A percentile compares a stretch with the other conserved stretches of the same genome.
These are phyloP conservation scores for Trichoderma gamsii DNA, from an alignment of 495 filamentous ascomycete species.

Conservation along the genomic window DNA sequence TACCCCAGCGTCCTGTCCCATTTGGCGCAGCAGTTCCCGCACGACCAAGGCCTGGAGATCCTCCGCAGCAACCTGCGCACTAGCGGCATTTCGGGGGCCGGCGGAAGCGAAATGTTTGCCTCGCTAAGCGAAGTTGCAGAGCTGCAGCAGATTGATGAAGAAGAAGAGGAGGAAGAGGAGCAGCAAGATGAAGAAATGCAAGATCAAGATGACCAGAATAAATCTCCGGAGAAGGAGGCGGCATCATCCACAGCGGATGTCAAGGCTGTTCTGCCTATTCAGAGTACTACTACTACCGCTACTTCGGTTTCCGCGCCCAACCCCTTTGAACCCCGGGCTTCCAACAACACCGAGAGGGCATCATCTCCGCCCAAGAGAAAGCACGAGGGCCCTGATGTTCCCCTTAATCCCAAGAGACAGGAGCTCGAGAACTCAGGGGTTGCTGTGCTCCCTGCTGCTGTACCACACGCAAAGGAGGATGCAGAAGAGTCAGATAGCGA, in stretches of 20 bases:
- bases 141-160: conserved; percentile 44
- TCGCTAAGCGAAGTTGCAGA: conserved; percentile 45
- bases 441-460: not conserved
- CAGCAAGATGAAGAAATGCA: conserved; percentile 10
- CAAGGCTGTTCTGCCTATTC: not conserved
- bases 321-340: conserved; percentile 1
- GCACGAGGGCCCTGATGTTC: conserved; percentile 6
- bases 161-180: conserved; percentile 20
- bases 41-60: conserved; percentile 60
- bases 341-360: not conserved
- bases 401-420: conserved; percentile 1
- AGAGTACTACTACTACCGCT: not conserved
- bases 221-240: not conserved
- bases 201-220: not conserved
- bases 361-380: conserved; percentile 15
- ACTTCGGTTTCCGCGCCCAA: not conserved
- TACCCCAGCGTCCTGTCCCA: conserved; percentile 72
- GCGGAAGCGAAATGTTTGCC: conserved; percentile 13
- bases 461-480: not conserved
- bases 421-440: not conserved
- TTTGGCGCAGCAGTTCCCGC: conserved; percentile 53
- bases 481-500: conserved; percentile 24
- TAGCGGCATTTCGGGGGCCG: conserved; percentile 16
- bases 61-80: conserved; percentile 57
- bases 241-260: not conserved